A percentile compares a stretch with the other conserved stretches of the same genome.
phyloP scores from a whole-genome alignment of 306 rosid species.

The Oxytropis ochrocephala region DNA sequence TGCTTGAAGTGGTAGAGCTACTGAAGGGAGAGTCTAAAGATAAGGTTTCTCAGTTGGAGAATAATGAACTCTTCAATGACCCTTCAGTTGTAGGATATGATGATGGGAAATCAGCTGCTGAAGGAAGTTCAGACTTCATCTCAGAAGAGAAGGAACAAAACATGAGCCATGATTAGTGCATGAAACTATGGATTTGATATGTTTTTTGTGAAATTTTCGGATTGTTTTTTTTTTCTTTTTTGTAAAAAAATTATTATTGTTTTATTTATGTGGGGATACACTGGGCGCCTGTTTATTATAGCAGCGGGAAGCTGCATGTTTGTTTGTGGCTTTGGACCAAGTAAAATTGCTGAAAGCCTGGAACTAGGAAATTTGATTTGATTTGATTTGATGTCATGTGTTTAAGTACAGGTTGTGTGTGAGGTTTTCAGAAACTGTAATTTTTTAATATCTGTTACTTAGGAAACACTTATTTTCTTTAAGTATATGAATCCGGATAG shows the following conservation, averaged over 20 bases:
- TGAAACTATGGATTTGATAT: slow-evolving; percentile 9
- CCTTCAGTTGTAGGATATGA: slow-evolving; percentile 22
- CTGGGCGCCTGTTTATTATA: slow-evolving; percentile 28
- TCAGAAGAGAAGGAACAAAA: slow-evolving; percentile 58
- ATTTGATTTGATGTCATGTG: slow-evolving; percentile 3
- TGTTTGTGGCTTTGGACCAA: slow-evolving; percentile 4
- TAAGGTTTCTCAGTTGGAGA: slow-evolving; percentile 52
- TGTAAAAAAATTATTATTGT: neutral
- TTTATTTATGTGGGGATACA: slow-evolving; percentile 15
- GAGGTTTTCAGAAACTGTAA: neutral
- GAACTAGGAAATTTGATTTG: too few relatives aligned
- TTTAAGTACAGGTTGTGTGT: slow-evolving; percentile 16
- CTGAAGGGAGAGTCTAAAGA: slow-evolving; percentile 76
- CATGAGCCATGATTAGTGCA: slow-evolving; percentile 26
- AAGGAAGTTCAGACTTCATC: slow-evolving; percentile 69
- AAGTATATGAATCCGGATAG: neutral
- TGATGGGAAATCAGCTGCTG: slow-evolving; percentile 41
- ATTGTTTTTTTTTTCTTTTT: neutral
- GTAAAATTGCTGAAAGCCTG: neutral
- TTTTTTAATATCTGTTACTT: neutral
- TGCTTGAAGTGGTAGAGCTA: slow-evolving; percentile 73
- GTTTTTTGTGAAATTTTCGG: slow-evolving; percentile 23
- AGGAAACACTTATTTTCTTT: neutral
- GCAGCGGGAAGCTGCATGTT: neutral
- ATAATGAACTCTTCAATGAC: slow-evolving; percentile 54